Evolutionary conservation across 352 stramenopile species (phyloP).

Genomic region (Globisporangium uncinulatum): DNA sequence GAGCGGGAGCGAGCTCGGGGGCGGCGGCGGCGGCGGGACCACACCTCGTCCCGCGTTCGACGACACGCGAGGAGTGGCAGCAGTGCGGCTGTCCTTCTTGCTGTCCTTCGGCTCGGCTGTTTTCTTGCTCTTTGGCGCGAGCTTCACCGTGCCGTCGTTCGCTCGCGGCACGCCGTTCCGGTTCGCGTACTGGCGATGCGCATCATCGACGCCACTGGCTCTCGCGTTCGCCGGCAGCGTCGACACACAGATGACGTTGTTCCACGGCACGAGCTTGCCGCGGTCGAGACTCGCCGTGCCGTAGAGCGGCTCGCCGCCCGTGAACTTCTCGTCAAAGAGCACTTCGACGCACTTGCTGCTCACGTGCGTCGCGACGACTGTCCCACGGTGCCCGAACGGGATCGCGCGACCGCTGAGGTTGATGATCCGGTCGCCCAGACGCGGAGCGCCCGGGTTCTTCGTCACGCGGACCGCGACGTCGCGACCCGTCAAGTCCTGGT

Average conservation of each 20-base stretch:
- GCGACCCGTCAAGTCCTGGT: conserved; percentile 73
- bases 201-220: conserved; percentile 3
- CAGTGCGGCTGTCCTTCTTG: background rate
- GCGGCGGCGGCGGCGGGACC: conserved; percentile 7
- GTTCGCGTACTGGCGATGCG: conserved; percentile 10
- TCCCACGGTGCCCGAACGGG: conserved; percentile 96
- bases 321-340: conserved; percentile 96
- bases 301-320: conserved; percentile 94
- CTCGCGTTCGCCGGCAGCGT: conserved; percentile 24
- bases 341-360: conserved; percentile 97
- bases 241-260: conserved; percentile 73
- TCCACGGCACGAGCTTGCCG: conserved; percentile 94
- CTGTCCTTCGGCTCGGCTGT: background rate
- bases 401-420: conserved; percentile 95
- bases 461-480: conserved; percentile 54
- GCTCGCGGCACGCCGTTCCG: conserved; percentile 9
- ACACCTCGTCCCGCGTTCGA: background rate
- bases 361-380: conserved; percentile 96
- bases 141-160: conserved; percentile 9
- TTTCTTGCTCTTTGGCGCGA: conserved; percentile 4
- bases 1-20: conserved; percentile 7
- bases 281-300: conserved; percentile 93
- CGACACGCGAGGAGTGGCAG: conserved; percentile 1
- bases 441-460: conserved; percentile 66
- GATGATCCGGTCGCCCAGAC: conserved; percentile 96